Percentiles rank a stretch among this genome's conserved stretches.
Evolutionary conservation across 306 rosid species (phyloP).

Genomic region (Fragaria ananassa): DNA sequence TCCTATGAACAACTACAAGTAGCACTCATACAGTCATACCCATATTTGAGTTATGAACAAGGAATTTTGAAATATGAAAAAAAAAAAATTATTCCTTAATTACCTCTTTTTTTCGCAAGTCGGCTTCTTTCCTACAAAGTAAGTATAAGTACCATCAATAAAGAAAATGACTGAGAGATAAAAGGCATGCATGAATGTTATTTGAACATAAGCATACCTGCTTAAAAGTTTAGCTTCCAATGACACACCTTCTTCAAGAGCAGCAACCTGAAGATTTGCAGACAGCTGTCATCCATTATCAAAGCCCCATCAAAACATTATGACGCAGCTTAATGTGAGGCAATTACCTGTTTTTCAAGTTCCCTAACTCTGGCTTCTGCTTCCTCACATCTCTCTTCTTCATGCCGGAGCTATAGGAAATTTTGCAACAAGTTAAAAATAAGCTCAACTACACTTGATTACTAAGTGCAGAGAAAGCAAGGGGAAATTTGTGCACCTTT

Average conservation of each 20-base stretch:
- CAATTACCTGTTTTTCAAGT: conserved; percentile 87
- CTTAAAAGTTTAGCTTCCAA: conserved; percentile 98
- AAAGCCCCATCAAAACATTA: background rate
- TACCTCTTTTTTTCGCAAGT: conserved; percentile 91
- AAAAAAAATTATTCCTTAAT: conserved; percentile 20
- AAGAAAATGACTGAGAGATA: conserved; percentile 17
- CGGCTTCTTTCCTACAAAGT: conserved; percentile 86
- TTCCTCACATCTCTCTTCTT: conserved; percentile 81
- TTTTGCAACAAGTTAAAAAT: conserved; percentile 25
- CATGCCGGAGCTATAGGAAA: conserved; percentile 69
- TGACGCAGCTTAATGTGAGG: conserved; percentile 15
- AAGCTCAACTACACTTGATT: conserved; percentile 14
- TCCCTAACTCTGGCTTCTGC: conserved; percentile 80
- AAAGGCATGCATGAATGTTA: conserved; percentile 25
- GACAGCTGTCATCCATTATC: conserved; percentile 17
- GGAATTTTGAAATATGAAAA: conserved; percentile 14
- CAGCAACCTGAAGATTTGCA: conserved; percentile 65
- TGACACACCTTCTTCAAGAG: conserved; percentile 91
- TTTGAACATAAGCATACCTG: conserved; percentile 56
- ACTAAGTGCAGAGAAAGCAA: conserved; percentile 10
- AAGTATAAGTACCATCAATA: conserved; percentile 21
- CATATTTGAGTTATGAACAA: background rate
- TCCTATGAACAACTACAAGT: background rate
- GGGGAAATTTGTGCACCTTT: conserved; percentile 48
- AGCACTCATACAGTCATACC: background rate